A percentile compares a stretch with the other conserved stretches of the same genome.
These are phyloP conservation scores for Venturia oleaginea DNA, from an alignment of 2,329 filamentous ascomycete genomes.

Conservation along the genomic window DNA sequence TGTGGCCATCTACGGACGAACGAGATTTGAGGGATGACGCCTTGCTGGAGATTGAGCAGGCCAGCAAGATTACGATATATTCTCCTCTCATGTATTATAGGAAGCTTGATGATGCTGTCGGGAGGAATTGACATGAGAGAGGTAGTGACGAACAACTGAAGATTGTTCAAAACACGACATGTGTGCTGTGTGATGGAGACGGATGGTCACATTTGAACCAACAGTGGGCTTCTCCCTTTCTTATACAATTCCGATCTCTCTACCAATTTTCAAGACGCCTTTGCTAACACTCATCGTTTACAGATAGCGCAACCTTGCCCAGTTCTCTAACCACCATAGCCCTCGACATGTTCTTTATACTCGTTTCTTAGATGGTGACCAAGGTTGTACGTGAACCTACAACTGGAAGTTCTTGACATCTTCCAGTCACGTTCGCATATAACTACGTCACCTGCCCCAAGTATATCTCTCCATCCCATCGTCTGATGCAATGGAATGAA, in stretches of 20 bases:
- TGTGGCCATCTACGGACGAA: background rate
- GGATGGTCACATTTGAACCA: background rate
- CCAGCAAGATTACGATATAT: background rate
- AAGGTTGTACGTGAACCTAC: no score
- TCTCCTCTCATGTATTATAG: conserved; percentile 8
- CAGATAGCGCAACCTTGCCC: background rate
- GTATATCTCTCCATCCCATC: no score
- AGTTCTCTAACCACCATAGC: background rate
- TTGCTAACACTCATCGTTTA: background rate
- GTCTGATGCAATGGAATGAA: no score
- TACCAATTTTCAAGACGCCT: background rate
- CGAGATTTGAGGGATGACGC: background rate
- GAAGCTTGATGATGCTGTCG: background rate
- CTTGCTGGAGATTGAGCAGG: background rate
- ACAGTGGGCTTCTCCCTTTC: background rate
- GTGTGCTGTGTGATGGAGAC: background rate
- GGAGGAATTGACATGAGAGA: background rate
- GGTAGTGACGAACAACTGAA: background rate
- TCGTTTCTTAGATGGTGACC: no score
- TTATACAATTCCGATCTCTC: background rate
- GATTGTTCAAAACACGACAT: background rate
- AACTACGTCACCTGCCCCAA: no score
- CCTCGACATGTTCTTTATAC: no score
- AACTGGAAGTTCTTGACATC: no score
- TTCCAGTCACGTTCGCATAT: no score